Evolutionary conservation across 768 basidiomycete species (phyloP).

Genomic region (Pseudohyphozyma bogoriensis): DNA sequence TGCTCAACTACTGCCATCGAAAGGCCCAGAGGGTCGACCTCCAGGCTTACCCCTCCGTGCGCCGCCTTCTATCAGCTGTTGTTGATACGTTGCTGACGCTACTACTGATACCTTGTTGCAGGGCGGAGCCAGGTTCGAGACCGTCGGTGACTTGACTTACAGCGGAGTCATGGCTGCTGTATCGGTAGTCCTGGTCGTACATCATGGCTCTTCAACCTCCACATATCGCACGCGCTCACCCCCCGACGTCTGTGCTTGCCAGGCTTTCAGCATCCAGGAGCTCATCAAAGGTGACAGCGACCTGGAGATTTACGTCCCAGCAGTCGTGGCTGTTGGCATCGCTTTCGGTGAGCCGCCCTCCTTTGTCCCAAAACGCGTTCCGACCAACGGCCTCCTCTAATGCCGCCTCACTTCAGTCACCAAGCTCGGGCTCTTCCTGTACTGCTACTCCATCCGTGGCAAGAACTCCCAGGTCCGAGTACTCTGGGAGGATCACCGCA

Average conservation of each 20-base stretch:
- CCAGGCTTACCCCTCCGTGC: constrained; percentile 86
- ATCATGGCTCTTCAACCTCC: not conserved
- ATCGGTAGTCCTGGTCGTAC: constrained; percentile 16
- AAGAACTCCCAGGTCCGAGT: constrained; percentile 84
- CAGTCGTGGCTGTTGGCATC: constrained; percentile 68
- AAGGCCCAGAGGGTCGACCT: constrained; percentile 60
- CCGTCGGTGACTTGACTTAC: constrained; percentile 25
- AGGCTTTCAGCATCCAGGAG: constrained; percentile 68
- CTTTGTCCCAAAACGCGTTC: not conserved
- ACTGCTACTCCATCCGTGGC: constrained; percentile 66
- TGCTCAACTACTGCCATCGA: constrained; percentile 54
- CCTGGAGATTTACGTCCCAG: constrained; percentile 63
- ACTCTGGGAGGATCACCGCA: constrained; percentile 83
- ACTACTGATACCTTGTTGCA: not conserved
- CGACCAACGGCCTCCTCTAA: too few relatives aligned
- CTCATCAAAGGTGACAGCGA: constrained; percentile 49
- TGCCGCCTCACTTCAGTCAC: not conserved
- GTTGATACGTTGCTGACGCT: constrained; percentile 48
- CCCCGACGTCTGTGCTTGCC: too few relatives aligned
- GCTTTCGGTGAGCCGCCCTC: constrained; percentile 58
- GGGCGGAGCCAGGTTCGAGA: constrained; percentile 19
- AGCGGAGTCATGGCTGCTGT: constrained; percentile 20
- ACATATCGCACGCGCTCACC: not conserved
- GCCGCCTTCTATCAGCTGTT: constrained; percentile 75
- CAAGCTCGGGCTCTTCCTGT: constrained; percentile 77